Conservation (phyloP, 202 grass and related monocot genomes). For the Sporobolus alterniflorus region DNA sequence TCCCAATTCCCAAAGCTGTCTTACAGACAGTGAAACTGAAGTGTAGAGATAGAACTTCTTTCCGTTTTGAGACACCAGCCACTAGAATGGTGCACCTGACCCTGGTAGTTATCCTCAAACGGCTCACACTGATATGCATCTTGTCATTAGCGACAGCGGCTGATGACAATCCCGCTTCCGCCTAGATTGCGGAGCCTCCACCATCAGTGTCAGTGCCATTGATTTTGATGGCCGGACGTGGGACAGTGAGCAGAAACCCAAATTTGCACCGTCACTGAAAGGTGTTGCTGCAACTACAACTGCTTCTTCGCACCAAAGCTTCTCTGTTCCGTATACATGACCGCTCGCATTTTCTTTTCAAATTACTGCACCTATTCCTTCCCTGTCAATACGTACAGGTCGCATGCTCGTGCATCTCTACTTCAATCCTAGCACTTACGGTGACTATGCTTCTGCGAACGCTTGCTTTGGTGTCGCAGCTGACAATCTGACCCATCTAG, state of each 20-base stretch:
- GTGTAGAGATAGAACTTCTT: no score
- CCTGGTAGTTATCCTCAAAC: constrained; percentile 13
- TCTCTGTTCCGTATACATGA: constrained; percentile 24
- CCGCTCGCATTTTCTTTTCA: constrained; percentile 63
- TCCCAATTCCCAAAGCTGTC: no score
- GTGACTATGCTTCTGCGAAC: background rate
- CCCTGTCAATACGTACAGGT: constrained; percentile 40
- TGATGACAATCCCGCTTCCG: constrained; percentile 26
- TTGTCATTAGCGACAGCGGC: background rate
- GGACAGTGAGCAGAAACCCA: constrained; percentile 45
- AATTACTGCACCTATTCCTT: constrained; percentile 79
- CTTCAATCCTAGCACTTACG: constrained; percentile 63
- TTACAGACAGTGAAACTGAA: no score
- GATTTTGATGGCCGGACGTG: constrained; percentile 35
- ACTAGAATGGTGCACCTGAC: no score
- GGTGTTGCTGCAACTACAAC: background rate
- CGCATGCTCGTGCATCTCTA: constrained; percentile 70
- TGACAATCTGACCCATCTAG: constrained; percentile 32
- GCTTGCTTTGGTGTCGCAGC: constrained; percentile 55
- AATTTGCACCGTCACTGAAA: constrained; percentile 4
- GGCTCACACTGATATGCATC: constrained; percentile 11
- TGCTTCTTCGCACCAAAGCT: constrained; percentile 18
- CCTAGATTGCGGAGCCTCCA: constrained; percentile 56
- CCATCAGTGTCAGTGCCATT: rapidly evolving
- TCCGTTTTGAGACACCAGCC: no score